Base-by-base conservation (phyloP, 2,329 filamentous ascomycete genomes). In the Colletotrichum musicola region DNA sequence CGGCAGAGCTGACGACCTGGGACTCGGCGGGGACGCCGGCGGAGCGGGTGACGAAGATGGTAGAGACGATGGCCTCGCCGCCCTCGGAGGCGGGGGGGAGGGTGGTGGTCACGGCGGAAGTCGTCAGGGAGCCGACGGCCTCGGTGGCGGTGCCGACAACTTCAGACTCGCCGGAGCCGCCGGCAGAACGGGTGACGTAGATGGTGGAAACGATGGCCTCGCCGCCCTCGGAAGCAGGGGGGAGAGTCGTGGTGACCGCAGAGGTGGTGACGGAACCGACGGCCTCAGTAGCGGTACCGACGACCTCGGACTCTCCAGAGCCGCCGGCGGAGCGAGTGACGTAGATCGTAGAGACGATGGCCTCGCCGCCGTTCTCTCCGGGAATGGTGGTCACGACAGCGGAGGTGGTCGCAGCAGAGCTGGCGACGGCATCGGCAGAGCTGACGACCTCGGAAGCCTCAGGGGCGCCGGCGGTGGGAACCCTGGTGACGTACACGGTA, bases 261-360 rank as follows among this genome's bases (percentile, higher is more conserved):
- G 59, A 62, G 22, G 58, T 61, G n/a, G 47, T 53, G 47, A 46
- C 18, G 14, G 59, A 62, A 13, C 49, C 49, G 13, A 62, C 59
- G 13, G 49, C 49, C 22, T 46, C 49, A 6, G 59, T 53, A 14
- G 49, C 59, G 46, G 59, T 53, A n/a, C 38, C 58, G 30, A 42
- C 47, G 6, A 35, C 47, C 18, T 53, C 57, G 38, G 51, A 40
- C 12, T 49, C 57, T 18, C 27, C 44, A 13, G 44, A 18, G 6
- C 38, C 44, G 7, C 35, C 58, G 16, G 58, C 58, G 44, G 58
- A 51, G 46, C 40, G n/a, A 18, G 65, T 68, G 54, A 68, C 42
- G n/a, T 50, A 64, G n/a, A 68, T 59, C 12, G 63, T 63, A 10
- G 65, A 68, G 9, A 68, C 65, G 22, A 68, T 27, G 3, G 61